phyloP scores from a whole-genome alignment of 768 basidiomycete genomes.

The Lactarius hengduanensis region DNA sequence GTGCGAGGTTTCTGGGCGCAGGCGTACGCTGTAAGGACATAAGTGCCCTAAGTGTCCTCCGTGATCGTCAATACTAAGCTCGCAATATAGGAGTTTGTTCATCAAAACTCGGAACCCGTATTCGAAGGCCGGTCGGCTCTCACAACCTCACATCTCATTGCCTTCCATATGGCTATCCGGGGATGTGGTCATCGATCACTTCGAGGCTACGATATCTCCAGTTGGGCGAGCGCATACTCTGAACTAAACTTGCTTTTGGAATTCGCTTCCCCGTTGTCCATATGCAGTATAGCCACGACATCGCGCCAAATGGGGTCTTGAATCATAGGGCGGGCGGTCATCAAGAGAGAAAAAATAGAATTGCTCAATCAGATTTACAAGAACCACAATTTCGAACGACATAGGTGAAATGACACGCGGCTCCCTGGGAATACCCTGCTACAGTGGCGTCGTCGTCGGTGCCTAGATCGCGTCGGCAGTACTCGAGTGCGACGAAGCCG shows the following conservation, averaged over 20 bases:
- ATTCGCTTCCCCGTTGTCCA: not conserved
- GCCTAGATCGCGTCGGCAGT: slow-evolving; percentile 31
- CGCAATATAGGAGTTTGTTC: no score
- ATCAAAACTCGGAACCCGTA: not conserved
- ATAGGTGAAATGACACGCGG: slow-evolving; percentile 30
- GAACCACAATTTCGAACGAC: slow-evolving; percentile 6
- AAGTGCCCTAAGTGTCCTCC: not conserved
- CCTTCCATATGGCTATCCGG: not conserved
- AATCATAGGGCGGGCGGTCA: not conserved
- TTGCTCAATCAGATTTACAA: not conserved
- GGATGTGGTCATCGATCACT: not conserved
- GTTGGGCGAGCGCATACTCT: not conserved
- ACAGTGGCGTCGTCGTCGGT: not conserved
- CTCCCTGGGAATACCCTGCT: slow-evolving; percentile 6
- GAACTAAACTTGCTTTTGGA: not conserved
- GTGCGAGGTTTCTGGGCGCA: not conserved
- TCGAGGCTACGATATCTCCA: not conserved
- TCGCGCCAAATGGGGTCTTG: not conserved
- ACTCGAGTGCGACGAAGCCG: slow-evolving; percentile 26
- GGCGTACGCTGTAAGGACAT: not conserved
- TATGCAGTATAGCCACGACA: not conserved
- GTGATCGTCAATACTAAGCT: not conserved
- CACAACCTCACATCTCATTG: not conserved
- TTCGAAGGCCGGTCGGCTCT: no score
- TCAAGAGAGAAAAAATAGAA: not conserved